Base-by-base conservation (phyloP, 2,329 filamentous ascomycete species). In the Colletotrichum lini region DNA sequence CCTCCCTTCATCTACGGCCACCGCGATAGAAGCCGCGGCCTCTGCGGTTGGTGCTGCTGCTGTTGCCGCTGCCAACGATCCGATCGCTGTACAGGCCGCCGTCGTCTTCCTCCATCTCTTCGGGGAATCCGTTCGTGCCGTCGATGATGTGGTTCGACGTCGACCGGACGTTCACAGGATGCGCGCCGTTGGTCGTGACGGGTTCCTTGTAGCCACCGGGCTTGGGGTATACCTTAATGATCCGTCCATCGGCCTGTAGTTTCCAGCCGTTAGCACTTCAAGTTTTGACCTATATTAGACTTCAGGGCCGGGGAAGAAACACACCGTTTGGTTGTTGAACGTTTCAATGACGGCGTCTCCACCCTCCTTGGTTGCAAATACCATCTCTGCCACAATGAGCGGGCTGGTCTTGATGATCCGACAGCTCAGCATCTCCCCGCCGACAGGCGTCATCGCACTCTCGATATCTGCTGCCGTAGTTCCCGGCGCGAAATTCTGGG, bases 391-490 rank as follows among this genome's bases (percentile, higher is more conserved):
- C 77, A 95, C 91, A 62, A 96, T 90, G 4, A 92, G 91, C 0
- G 94, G 94, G 38, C 84, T 83, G 4, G 90, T 86, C 78, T 92
- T 90, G 67, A 94, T 81, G 49, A 96, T 83, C 45, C 86, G 88
- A 82, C 93, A 96, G 76, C 88, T 89, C 30, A 88, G 78, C 76
- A 94, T 87, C 72, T 91, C 85, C 40, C 92, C 93, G 49, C 92
- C 93, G n/a, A 93, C 84, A 0, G 90, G 90, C n/a, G 87, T 88
- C 90, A 96, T 91, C 67, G 94, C 94, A 76, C 91, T 93, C 84
- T 95, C 93, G 71, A 96, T 94, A 77, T 96, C 94, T 40, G 92
- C 93, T 2, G 92, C 92, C 8, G 94, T 95, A 0, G 94, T 96
- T 47, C 94, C 94, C 2, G 90, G 90, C 15, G 93, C 94, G 79